phyloP scores from a whole-genome alignment of 306 rosid species.

The Dalbergia cochinchinensis region DNA sequence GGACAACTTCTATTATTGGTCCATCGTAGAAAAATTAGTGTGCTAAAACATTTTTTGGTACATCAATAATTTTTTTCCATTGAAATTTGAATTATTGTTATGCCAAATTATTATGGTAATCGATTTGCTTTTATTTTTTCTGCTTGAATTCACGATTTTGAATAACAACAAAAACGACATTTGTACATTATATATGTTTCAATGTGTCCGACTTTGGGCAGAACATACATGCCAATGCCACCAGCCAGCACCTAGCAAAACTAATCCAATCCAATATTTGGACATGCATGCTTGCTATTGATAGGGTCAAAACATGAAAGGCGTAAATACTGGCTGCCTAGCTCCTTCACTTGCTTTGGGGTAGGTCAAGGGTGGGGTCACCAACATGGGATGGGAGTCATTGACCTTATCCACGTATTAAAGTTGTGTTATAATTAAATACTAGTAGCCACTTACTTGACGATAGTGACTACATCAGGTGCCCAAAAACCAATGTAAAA shows the following conservation, averaged over 20 bases:
- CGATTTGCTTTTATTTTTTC: not conserved
- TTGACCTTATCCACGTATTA: not conserved
- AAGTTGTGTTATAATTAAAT: not conserved
- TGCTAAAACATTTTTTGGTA: too few species aligned
- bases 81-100: not conserved
- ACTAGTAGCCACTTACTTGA: not conserved
- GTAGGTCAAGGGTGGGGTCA: conserved; percentile 5
- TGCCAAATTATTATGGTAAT: not conserved
- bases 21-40: too few species aligned
- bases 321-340: not conserved
- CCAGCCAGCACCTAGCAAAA: not conserved
- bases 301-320: not conserved
- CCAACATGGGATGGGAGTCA: not conserved
- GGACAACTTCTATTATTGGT: too few species aligned
- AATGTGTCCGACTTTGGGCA: too few species aligned
- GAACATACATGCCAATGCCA: too few species aligned
- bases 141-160: not conserved
- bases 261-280: not conserved
- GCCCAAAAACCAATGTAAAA: not conserved
- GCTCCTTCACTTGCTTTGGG: not conserved
- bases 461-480: not conserved
- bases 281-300: not conserved
- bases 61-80: not conserved
- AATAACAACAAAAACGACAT: not conserved
- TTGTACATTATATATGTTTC: not conserved